phyloP scores from a whole-genome alignment of 2,329 filamentous ascomycete species.

The Microcyclospora tardicrescens region DNA sequence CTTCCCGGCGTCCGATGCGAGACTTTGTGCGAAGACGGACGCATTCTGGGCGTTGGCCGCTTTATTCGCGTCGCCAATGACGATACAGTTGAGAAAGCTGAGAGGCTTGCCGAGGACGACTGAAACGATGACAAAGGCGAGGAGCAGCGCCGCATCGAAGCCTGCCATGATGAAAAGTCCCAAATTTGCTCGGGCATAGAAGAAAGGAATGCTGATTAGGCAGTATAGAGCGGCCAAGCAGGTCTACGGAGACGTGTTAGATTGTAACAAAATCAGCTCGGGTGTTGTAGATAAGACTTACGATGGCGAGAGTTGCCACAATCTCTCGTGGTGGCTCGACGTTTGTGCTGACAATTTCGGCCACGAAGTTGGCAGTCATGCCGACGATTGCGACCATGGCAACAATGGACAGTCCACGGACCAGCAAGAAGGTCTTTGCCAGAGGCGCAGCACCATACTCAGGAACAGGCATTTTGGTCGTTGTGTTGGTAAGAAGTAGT shows the following conservation, averaged over 20 bases:
- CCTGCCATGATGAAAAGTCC: constrained; percentile 60
- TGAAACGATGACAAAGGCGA: constrained; percentile 66
- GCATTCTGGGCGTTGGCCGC: constrained; percentile 34
- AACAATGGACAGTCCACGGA: constrained; percentile 57
- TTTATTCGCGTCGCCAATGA: constrained; percentile 35
- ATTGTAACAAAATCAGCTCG: constrained; percentile 5
- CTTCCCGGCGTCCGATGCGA: constrained; percentile 40
- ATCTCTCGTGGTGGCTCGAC: constrained; percentile 58
- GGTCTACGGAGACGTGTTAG: constrained; percentile 40
- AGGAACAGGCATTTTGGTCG: constrained; percentile 38
- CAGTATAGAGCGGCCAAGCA: constrained; percentile 70
- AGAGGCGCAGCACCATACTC: constrained; percentile 54
- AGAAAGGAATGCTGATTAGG: constrained; percentile 54
- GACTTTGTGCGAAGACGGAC: constrained; percentile 41
- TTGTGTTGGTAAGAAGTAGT: constrained; percentile 2
- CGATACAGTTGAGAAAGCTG: constrained; percentile 60
- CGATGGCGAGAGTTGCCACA: constrained; percentile 65
- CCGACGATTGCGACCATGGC: constrained; percentile 67
- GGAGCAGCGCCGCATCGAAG: constrained; percentile 55
- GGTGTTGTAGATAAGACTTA: constrained; percentile 37
- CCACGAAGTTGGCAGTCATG: constrained; percentile 69
- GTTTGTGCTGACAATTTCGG: constrained; percentile 55
- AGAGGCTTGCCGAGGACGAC: constrained; percentile 69
- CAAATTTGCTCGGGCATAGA: constrained; percentile 65
- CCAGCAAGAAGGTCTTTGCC: constrained; percentile 63